Evolutionary conservation across 1,284 basidiomycete genomes (phyloP).

Genomic region (Clitocybe nebularis): DNA sequence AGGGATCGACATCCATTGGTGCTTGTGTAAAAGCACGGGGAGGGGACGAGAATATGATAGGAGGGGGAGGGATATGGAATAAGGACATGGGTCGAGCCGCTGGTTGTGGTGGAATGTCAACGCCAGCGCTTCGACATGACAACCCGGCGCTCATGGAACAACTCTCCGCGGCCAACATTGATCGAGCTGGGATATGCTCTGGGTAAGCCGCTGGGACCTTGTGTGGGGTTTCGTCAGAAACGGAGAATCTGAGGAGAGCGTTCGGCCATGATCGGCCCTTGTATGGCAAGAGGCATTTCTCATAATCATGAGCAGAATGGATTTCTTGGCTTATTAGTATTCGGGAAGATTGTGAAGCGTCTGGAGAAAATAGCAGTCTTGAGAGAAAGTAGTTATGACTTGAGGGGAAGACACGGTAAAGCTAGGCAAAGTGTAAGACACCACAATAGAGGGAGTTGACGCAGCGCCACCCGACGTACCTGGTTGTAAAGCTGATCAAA

Average conservation of each 20-base stretch:
- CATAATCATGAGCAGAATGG: constrained; percentile 55
- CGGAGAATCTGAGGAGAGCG: constrained; percentile 58
- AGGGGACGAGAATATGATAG: constrained; percentile 30
- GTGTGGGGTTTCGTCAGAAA: constrained; percentile 48
- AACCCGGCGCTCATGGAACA: constrained; percentile 1
- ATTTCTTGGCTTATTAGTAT: constrained; percentile 62
- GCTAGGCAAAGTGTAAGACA: constrained; percentile 34
- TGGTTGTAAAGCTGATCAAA: constrained; percentile 42
- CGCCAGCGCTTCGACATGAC: not conserved
- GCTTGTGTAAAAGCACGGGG: constrained; percentile 15
- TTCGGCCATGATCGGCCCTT: constrained; percentile 47
- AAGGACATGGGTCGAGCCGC: constrained; percentile 20
- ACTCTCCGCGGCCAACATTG: constrained; percentile 6
- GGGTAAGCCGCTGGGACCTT: constrained; percentile 26
- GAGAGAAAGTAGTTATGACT: constrained; percentile 56
- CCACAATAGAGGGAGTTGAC: constrained; percentile 10
- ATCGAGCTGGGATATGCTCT: not conserved
- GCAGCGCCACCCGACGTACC: constrained; percentile 26
- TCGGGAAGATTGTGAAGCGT: constrained; percentile 42
- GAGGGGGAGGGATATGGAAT: constrained; percentile 33
- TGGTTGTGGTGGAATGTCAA: constrained; percentile 1
- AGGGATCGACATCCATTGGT: constrained; percentile 27
- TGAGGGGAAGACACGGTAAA: constrained; percentile 65
- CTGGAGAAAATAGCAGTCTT: constrained; percentile 62
- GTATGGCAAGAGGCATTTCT: constrained; percentile 44